Evolutionary conservation across 2,329 filamentous ascomycete species (phyloP).

Genomic region (Fusarium keratoplasticum): DNA sequence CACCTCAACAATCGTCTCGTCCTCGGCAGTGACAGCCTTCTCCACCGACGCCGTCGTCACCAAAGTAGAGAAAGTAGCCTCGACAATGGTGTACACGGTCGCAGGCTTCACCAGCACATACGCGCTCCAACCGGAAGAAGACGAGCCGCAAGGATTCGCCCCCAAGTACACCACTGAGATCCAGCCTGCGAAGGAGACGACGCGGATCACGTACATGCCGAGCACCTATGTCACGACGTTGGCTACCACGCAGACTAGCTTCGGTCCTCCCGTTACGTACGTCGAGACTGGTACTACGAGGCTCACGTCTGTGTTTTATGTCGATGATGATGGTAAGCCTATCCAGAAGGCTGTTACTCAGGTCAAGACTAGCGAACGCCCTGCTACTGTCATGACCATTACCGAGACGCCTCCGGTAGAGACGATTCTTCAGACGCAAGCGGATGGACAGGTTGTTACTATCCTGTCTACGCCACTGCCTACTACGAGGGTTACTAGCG

Average conservation of each 20-base stretch:
- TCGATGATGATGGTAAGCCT: constrained; percentile 15
- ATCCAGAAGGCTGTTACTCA: constrained; percentile 16
- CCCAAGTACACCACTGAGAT: constrained; percentile 2
- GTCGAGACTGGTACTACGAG: constrained; percentile 31
- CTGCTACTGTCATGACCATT: constrained; percentile 29
- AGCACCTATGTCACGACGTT: constrained; percentile 17
- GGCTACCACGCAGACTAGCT: constrained; percentile 8
- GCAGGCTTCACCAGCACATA: neutral
- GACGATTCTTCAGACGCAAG: constrained; percentile 20
- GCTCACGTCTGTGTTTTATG: constrained; percentile 29
- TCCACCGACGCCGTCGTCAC: constrained; percentile 8
- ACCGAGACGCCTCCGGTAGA: constrained; percentile 18
- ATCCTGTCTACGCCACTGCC: constrained; percentile 18
- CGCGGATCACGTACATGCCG: constrained; percentile 1
- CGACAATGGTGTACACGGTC: constrained; percentile 1
- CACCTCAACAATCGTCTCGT: constrained; percentile 19
- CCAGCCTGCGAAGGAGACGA: constrained; percentile 5
- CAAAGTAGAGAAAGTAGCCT: neutral
- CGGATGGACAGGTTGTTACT: constrained; percentile 26
- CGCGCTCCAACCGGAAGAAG: neutral
- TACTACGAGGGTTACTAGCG: constrained; percentile 26
- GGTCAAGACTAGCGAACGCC: constrained; percentile 19
- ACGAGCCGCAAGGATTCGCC: neutral
- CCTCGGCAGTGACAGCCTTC: constrained; percentile 9
- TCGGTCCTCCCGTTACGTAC: constrained; percentile 23